Conservation (phyloP, 352 stramenopile genomes). For the Aphanomyces astaci region DNA sequence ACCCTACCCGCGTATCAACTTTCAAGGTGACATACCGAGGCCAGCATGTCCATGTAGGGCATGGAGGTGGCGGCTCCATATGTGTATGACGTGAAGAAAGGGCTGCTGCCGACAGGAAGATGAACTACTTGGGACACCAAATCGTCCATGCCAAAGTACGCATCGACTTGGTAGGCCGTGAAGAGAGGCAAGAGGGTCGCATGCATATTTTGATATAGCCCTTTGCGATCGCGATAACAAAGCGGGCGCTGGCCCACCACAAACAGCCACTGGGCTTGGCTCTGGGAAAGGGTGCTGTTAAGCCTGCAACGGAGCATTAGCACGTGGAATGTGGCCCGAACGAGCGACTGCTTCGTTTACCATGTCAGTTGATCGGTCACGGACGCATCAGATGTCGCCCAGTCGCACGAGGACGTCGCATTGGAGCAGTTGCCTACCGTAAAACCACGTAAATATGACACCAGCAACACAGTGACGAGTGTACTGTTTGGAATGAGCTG, state of each 20-base stretch:
- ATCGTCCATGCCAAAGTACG: conserved; percentile 1
- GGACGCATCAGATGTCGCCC: too few species aligned
- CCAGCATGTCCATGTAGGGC: not conserved
- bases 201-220: not conserved
- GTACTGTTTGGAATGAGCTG: not conserved
- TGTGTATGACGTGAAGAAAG: not conserved
- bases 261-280: not conserved
- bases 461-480: not conserved
- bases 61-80: not conserved
- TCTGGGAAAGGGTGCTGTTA: not conserved
- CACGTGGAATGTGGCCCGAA: too few species aligned
- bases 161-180: not conserved
- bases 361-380: not conserved
- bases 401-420: not conserved
- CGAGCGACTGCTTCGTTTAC: too few species aligned
- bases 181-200: not conserved
- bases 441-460: not conserved
- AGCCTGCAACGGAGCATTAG: not conserved
- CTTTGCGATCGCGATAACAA: not conserved
- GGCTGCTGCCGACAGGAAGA: not conserved
- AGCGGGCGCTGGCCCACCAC: not conserved
- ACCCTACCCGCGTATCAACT: too few species aligned
- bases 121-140: not conserved
- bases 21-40: not conserved
- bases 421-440: not conserved